Conservation (phyloP, 176 grass and related monocot genomes). For the Zoysia pacifica region DNA sequence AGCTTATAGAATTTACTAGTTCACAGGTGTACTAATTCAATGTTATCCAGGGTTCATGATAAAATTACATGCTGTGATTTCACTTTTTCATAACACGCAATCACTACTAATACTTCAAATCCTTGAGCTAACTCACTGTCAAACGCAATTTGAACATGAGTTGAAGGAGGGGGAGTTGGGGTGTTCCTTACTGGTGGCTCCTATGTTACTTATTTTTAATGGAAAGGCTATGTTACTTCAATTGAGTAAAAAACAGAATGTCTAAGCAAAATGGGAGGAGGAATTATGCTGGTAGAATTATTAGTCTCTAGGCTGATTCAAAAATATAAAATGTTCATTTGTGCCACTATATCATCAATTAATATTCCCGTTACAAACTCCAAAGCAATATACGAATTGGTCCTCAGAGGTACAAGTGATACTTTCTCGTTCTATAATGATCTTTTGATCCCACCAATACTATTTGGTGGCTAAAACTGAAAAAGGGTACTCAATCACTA, state of each 20-base stretch:
- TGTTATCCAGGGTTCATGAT: neutral
- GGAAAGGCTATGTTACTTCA: neutral
- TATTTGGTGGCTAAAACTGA: neutral
- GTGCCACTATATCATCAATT: too few relatives aligned
- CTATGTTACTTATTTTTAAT: too few relatives aligned
- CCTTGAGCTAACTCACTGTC: neutral
- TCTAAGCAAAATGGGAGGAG: neutral
- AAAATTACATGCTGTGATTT: conserved; percentile 31
- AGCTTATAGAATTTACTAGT: neutral
- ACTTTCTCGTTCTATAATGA: conserved; percentile 14
- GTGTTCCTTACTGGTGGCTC: too few relatives aligned
- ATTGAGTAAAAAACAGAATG: neutral
- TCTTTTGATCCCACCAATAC: neutral
- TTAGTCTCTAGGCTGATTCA: too few relatives aligned
- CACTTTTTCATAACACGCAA: conserved; percentile 4
- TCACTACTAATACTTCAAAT: conserved; percentile 11
- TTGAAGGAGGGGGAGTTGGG: neutral
- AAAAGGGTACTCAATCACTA: conserved; percentile 22
- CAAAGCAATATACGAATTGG: neutral
- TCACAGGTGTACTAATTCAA: neutral
- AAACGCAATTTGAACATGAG: neutral
- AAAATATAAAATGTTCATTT: too few relatives aligned
- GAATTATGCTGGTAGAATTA: too few relatives aligned
- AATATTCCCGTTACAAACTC: too few relatives aligned
- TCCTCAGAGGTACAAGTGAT: neutral